These are phyloP conservation scores for Fusarium praegraminearum DNA, from an alignment of 2,329 filamentous ascomycete species.

Conservation along the genomic window DNA sequence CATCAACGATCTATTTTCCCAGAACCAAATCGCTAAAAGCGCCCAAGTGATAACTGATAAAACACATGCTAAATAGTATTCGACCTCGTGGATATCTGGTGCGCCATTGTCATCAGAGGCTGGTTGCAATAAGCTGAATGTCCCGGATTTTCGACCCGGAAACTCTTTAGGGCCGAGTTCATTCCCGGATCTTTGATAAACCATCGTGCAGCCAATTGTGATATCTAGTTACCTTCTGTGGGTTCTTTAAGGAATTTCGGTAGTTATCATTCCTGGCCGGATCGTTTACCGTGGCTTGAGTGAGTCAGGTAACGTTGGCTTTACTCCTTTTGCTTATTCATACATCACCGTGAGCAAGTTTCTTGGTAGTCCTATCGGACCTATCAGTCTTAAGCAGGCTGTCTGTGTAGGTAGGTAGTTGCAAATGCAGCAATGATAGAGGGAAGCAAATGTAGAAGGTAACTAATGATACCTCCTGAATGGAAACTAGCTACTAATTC, in stretches of 20 bases:
- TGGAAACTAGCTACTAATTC: background rate
- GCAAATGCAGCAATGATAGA: too few species aligned
- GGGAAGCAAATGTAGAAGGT: too few species aligned
- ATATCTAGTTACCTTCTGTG: background rate
- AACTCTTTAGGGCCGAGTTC: background rate
- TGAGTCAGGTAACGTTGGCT: background rate
- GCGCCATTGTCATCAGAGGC: background rate
- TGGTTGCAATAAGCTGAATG: background rate
- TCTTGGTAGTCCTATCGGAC: background rate
- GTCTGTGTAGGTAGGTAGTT: too few species aligned
- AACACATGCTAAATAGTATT: background rate
- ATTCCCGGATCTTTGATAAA: background rate
- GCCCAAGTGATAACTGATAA: background rate
- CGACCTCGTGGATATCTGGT: background rate
- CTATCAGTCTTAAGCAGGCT: background rate
- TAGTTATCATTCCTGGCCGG: background rate
- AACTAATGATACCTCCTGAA: background rate
- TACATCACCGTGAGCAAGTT: background rate
- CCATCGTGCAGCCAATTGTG: background rate
- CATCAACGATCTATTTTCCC: background rate
- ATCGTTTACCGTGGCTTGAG: background rate
- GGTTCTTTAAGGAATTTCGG: background rate
- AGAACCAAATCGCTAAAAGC: background rate
- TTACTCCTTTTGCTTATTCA: background rate
- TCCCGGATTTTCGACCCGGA: background rate